Evolutionary conservation across 805 yeast species (phyloP), one percentile per base, ranked within the genome.

Genomic region (Danielozyma ontarioensis): DNA sequence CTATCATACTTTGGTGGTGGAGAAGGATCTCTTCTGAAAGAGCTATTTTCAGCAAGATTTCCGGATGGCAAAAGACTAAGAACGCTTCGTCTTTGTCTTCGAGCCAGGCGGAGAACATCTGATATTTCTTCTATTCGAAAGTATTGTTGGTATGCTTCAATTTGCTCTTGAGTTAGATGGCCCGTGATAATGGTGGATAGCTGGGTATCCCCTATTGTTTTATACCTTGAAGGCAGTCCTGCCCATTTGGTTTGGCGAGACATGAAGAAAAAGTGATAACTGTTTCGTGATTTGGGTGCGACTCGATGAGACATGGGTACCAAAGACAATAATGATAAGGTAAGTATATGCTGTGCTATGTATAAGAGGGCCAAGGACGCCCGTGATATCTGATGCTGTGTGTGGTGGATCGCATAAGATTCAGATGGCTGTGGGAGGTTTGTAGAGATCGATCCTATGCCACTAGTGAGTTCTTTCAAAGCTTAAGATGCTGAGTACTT

Each of bases 1-100:
- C 69, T 57, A 59, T 93, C 97, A 57, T 93, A 93, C 36, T 74
- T 76, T 1, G 98, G 98, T 2, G 96, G 88, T 0, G 97, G 97
- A 2, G 96, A 85, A 0, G 89, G 87, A 2, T 94, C 85, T 39
- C 76, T 45, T 32, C 52, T 45, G 43, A 61, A 68, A 33, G 60
- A 62, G 0, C 74, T 70, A 31, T 48, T 44, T 4, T 33, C 26
- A 4, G 36, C 38, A 15, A 36, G 35, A 13, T 50, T 41, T 5
- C 55, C 54, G 7, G 70, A 63, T 1, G 81, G 81, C 8, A 73
- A 63, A 12, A 74, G 59, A 24, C 70, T 72, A 33, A 73, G 61
- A n/a, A 72, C 57, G 12, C 70, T 56, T 16, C 38, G 25, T 16
- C 43, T 53, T 25, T 39, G 53, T 25, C 48, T 50, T 17, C 52